Evolutionary conservation across 768 basidiomycete species (phyloP).

Genomic region (Cyclocybe aegerita): DNA sequence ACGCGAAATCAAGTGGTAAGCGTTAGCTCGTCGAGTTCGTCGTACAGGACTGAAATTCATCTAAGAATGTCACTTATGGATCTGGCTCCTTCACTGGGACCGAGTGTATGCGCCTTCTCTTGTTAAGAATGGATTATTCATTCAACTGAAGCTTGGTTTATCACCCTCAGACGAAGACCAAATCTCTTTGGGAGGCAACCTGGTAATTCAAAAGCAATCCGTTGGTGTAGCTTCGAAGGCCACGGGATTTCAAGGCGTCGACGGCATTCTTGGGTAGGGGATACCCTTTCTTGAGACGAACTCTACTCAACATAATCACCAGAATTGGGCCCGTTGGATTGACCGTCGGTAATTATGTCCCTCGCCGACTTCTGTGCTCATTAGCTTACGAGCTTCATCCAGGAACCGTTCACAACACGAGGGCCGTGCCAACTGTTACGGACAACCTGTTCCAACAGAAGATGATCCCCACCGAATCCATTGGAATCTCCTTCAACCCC

Average conservation of each 20-base stretch:
- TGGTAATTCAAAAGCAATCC: constrained; percentile 46
- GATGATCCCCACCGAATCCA: constrained; percentile 39
- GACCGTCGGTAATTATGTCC: too few relatives aligned
- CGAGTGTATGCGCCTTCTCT: constrained; percentile 38
- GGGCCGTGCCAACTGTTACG: constrained; percentile 52
- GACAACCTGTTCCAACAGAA: constrained; percentile 53
- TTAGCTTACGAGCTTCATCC: neutral
- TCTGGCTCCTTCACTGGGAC: constrained; percentile 53
- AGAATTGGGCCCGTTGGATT: too few relatives aligned
- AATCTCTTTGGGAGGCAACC: constrained; percentile 38
- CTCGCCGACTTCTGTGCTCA: too few relatives aligned
- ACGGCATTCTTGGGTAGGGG: too few relatives aligned
- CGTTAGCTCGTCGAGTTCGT: neutral
- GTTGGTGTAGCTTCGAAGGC: constrained; percentile 34
- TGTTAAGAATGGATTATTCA: neutral
- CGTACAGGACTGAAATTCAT: constrained; percentile 3
- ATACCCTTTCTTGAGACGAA: too few relatives aligned
- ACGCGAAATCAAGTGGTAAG: constrained; percentile 32
- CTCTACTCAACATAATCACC: too few relatives aligned
- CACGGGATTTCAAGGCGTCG: too few relatives aligned
- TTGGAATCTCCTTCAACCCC: constrained; percentile 55
- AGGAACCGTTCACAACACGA: constrained; percentile 38
- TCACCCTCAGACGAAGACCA: constrained; percentile 40
- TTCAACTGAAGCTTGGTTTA: neutral
- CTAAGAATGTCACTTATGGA: constrained; percentile 52